phyloP scores from a whole-genome alignment of 805 yeast species.

The Hanseniaspora mollemarum region DNA sequence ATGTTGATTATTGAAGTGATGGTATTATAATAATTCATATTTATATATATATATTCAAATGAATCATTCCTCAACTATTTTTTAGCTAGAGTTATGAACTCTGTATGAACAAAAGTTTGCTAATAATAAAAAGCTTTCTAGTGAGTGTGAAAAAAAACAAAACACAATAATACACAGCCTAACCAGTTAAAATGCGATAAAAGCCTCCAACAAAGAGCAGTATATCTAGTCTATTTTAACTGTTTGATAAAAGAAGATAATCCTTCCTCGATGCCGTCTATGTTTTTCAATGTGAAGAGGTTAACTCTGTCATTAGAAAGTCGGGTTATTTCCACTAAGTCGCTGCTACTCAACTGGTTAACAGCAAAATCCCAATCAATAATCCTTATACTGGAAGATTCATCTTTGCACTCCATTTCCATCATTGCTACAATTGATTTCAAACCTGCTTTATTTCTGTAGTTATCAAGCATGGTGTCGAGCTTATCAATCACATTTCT shows the following conservation, averaged over 20 bases:
- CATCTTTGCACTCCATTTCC: slow-evolving; percentile 29
- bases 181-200: no score
- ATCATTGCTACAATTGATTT: slow-evolving; percentile 12
- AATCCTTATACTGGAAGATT: slow-evolving; percentile 42
- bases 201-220: not conserved
- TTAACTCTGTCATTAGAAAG: slow-evolving; percentile 57
- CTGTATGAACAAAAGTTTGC: no score
- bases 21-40: no score
- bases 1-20: no score
- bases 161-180: no score
- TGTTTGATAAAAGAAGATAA: not conserved
- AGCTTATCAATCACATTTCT: slow-evolving; percentile 76
- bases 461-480: slow-evolving; percentile 40
- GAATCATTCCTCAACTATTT: no score
- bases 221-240: slow-evolving; percentile 43
- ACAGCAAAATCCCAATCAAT: slow-evolving; percentile 45
- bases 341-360: slow-evolving; percentile 65
- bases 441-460: slow-evolving; percentile 16
- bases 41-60: no score
- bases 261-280: slow-evolving; percentile 7
- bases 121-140: no score
- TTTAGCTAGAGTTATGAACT: no score
- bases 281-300: slow-evolving; percentile 43
- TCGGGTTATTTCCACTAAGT: slow-evolving; percentile 59
- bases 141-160: no score